phyloP scores from a whole-genome alignment of 2,329 filamentous ascomycete species.

The Amphichorda felina region DNA sequence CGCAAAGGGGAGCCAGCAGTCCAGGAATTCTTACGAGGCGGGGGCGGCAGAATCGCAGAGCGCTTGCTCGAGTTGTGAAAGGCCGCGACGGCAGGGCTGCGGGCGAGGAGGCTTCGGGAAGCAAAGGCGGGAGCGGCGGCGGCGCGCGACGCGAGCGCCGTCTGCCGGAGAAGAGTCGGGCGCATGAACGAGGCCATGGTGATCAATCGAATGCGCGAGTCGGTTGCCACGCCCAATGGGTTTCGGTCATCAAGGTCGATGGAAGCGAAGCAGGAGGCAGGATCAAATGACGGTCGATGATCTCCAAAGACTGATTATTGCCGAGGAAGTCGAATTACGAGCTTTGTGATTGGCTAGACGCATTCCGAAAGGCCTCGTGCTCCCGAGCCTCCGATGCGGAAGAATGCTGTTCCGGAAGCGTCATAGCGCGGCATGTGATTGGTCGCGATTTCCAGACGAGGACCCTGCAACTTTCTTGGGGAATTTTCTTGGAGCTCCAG shows the following conservation, averaged over 20 bases:
- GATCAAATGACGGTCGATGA: too few species aligned
- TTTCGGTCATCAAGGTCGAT: too few species aligned
- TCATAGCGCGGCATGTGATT: neutral
- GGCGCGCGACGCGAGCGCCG: slow-evolving; percentile 26
- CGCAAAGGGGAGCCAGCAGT: too few species aligned
- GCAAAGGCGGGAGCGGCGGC: slow-evolving; percentile 21
- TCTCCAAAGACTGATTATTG: too few species aligned
- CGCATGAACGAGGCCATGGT: slow-evolving; percentile 46
- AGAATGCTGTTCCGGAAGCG: neutral
- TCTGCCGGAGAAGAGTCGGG: slow-evolving; percentile 42
- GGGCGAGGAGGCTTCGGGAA: slow-evolving; percentile 17
- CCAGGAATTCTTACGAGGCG: slow-evolving; percentile 52
- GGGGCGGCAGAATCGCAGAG: slow-evolving; percentile 73
- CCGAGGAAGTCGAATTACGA: slow-evolving; percentile 38
- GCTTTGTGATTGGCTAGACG: slow-evolving; percentile 28
- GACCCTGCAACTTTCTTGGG: neutral
- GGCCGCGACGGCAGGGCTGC: slow-evolving; percentile 38
- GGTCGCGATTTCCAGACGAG: slow-evolving; percentile 1
- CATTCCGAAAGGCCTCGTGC: slow-evolving; percentile 8
- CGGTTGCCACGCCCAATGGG: slow-evolving; percentile 4
- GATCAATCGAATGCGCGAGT: slow-evolving; percentile 3
- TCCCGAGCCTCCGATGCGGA: neutral
- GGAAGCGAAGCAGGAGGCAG: neutral
- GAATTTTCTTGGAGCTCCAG: neutral
- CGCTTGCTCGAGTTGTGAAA: slow-evolving; percentile 75